Conservation (phyloP, 768 basidiomycete species). For the Pulveroboletus ravenelii region DNA sequence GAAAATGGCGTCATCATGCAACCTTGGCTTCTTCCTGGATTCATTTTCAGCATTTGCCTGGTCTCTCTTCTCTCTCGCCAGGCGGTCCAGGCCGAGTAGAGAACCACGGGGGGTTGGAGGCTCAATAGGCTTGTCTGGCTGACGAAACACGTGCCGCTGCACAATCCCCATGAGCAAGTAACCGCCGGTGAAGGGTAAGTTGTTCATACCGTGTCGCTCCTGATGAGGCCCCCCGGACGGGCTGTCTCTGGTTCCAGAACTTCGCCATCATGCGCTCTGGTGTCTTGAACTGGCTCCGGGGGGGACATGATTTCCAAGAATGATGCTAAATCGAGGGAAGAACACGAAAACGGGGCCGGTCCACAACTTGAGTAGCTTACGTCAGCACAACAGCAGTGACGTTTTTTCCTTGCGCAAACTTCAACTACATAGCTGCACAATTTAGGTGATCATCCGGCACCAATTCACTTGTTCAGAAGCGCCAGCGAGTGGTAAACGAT, state of each 20-base stretch:
- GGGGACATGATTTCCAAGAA: conserved; percentile 77
- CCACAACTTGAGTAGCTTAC: conserved; percentile 32
- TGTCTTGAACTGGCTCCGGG: conserved; percentile 63
- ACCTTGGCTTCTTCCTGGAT: conserved; percentile 58
- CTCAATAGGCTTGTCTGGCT: conserved; percentile 67
- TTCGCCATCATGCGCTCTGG: conserved; percentile 74
- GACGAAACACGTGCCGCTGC: conserved; percentile 77
- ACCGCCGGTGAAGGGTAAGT: background rate
- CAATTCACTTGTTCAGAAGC: too few species aligned
- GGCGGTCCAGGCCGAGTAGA: conserved; percentile 77
- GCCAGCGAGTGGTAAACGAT: background rate
- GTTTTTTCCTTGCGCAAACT: too few species aligned
- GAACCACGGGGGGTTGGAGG: conserved; percentile 78
- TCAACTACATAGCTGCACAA: too few species aligned
- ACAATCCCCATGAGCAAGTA: conserved; percentile 3
- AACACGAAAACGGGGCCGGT: too few species aligned
- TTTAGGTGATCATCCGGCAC: too few species aligned
- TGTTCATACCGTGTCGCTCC: conserved; percentile 54
- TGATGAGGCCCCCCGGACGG: conserved; percentile 75
- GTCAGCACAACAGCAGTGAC: background rate
- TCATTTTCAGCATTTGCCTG: conserved; percentile 43
- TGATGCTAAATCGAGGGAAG: too few species aligned
- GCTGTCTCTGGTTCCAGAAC: conserved; percentile 75
- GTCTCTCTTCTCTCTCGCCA: conserved; percentile 85
- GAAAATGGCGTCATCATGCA: conserved; percentile 68